Evolutionary conservation across 164 flowering plant genomes (phyloP).

Genomic region (Protea cynaroides): DNA sequence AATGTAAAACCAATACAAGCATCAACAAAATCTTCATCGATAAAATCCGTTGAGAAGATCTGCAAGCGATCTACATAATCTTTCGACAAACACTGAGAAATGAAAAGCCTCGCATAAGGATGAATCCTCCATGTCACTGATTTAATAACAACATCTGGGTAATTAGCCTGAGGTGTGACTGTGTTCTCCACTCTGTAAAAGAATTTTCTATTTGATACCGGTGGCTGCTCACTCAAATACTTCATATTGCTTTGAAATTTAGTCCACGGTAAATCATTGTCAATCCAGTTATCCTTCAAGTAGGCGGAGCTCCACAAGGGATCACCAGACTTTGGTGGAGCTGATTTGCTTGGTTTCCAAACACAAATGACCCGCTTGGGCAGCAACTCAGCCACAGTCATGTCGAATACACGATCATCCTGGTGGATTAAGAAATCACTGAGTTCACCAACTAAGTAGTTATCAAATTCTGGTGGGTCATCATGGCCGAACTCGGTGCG

Average conservation of each 20-base stretch:
- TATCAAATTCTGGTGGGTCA: conserved; percentile 84
- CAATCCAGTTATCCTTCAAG: conserved; percentile 50
- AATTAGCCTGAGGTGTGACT: conserved; percentile 81
- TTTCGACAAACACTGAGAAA: conserved; percentile 62
- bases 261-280: conserved; percentile 43
- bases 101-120: conserved; percentile 63
- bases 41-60: too few relatives aligned
- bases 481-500: conserved; percentile 82
- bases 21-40: conserved; percentile 82
- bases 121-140: conserved; percentile 75
- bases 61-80: too few relatives aligned
- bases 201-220: conserved; percentile 52
- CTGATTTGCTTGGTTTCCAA: conserved; percentile 83
- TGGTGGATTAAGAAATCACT: conserved; percentile 77
- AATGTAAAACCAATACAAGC: conserved; percentile 72
- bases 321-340: conserved; percentile 54
- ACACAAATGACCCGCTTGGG: conserved; percentile 79
- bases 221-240: conserved; percentile 62
- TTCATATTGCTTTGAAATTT: conserved; percentile 84
- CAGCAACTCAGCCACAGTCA: conserved; percentile 63
- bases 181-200: conserved; percentile 95
- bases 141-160: conserved; percentile 67
- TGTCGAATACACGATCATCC: conserved; percentile 66
- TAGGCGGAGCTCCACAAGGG: conserved; percentile 72
- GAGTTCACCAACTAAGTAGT: conserved; percentile 61